A percentile compares a stretch with the other conserved stretches of the same genome.
These are phyloP conservation scores for Closterium sp. DNA, from an alignment of 139 green algal genomes.

Conservation along the genomic window DNA sequence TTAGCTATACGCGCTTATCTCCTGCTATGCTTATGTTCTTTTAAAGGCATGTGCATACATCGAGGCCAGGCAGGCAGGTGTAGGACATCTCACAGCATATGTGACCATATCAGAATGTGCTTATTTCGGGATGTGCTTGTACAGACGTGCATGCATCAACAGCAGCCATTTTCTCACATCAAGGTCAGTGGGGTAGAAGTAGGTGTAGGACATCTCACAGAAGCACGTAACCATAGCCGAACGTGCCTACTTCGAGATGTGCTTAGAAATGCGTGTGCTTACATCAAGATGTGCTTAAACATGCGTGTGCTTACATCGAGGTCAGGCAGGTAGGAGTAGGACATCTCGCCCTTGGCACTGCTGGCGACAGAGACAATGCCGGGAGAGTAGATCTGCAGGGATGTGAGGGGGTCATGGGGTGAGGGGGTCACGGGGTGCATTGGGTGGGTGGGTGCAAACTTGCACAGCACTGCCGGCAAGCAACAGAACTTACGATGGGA, in stretches of 20 bases:
- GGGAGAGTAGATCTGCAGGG: constrained; percentile 58
- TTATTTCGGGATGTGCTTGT: too few species aligned
- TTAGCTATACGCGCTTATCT: not conserved
- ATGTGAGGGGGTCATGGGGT: not conserved
- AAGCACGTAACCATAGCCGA: not conserved
- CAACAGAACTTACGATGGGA: not conserved
- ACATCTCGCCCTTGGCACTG: constrained; percentile 66
- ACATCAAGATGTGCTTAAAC: not conserved
- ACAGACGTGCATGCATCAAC: too few species aligned
- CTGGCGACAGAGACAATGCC: constrained; percentile 63
- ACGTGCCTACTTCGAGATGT: not conserved
- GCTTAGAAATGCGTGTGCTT: too few species aligned
- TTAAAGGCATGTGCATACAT: not conserved
- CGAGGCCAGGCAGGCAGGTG: too few species aligned
- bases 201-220: too few species aligned
- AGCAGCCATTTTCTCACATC: too few species aligned
- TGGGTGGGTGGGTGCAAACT: too few species aligned
- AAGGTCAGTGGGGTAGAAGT: not conserved
- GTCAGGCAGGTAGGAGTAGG: constrained; percentile 68
- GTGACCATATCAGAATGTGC: too few species aligned
- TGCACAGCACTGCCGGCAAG: too few species aligned
- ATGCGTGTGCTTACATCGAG: constrained; percentile 39
- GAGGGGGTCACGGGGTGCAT: not conserved
- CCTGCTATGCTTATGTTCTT: too few species aligned
- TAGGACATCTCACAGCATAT: too few species aligned